phyloP scores from a whole-genome alignment of 2,329 filamentous ascomycete genomes.

The Fusarium beomiforme region DNA sequence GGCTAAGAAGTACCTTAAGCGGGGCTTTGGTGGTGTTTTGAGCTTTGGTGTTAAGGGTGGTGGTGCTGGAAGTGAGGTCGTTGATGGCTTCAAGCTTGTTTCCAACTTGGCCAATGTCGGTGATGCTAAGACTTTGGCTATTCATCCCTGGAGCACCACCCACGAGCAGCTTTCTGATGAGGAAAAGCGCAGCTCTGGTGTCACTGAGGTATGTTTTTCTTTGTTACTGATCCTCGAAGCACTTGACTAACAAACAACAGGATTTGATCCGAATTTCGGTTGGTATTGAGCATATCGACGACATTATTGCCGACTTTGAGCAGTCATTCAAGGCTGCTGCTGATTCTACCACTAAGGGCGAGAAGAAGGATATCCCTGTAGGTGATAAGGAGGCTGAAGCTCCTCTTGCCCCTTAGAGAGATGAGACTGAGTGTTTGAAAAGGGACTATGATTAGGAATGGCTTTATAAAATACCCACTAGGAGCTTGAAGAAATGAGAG shows the following conservation, averaged over 20 bases:
- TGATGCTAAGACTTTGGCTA: conserved; percentile 93
- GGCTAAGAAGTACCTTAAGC: conserved; percentile 87
- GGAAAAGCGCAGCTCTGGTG: conserved; percentile 83
- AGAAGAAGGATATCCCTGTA: conserved; percentile 34
- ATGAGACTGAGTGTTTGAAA: neutral
- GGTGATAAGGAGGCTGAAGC: conserved; percentile 52
- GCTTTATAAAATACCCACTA: conserved; percentile 29
- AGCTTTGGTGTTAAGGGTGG: conserved; percentile 95
- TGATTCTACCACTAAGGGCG: conserved; percentile 53
- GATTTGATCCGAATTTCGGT: conserved; percentile 96
- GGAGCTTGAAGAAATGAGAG: conserved; percentile 4
- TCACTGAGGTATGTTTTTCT: conserved; percentile 70
- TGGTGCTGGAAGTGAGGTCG: conserved; percentile 83
- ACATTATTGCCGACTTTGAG: conserved; percentile 95
- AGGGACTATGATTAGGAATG: conserved; percentile 5
- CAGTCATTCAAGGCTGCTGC: conserved; percentile 79
- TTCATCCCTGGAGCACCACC: conserved; percentile 95
- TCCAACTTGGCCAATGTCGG: conserved; percentile 97
- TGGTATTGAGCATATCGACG: conserved; percentile 95
- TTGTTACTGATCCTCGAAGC: neutral
- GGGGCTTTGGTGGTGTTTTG: conserved; percentile 89
- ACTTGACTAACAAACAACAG: conserved; percentile 48
- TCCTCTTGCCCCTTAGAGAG: conserved; percentile 36
- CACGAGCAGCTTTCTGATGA: conserved; percentile 90
- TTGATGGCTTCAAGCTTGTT: conserved; percentile 94